Evolutionary conservation across 192 early-diverging fungal genomes (phyloP).

Genomic region (Coemansia sp.): DNA sequence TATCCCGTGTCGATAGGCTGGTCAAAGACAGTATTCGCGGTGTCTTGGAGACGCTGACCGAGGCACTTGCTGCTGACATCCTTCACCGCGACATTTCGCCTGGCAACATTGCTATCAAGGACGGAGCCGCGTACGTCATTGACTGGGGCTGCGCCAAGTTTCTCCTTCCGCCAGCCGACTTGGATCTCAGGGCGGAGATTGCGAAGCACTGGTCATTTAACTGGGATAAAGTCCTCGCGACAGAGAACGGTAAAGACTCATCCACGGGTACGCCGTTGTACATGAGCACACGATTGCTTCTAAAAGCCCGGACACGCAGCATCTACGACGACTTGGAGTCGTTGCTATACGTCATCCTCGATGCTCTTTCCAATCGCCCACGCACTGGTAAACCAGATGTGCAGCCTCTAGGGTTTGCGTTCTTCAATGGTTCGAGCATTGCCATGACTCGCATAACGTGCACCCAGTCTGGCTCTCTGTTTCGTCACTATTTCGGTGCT

Average conservation of each 20-base stretch:
- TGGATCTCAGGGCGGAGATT: background rate
- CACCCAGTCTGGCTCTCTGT: background rate
- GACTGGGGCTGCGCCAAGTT: slow-evolving; percentile 21
- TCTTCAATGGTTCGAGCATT: background rate
- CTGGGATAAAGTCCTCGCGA: background rate
- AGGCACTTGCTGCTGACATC: slow-evolving; percentile 4
- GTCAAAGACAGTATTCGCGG: background rate
- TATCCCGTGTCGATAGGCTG: background rate
- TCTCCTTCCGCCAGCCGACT: background rate
- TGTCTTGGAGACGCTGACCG: background rate
- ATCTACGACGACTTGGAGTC: slow-evolving; percentile 25
- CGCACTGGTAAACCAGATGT: background rate
- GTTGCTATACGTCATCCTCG: slow-evolving; percentile 8
- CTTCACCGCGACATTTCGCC: slow-evolving; percentile 31
- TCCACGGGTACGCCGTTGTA: slow-evolving; percentile 6
- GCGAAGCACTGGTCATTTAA: background rate
- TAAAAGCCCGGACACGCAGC: background rate
- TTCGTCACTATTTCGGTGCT: background rate
- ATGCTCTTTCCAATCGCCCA: background rate
- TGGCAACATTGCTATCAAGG: slow-evolving; percentile 16
- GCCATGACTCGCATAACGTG: background rate
- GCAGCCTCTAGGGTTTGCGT: background rate
- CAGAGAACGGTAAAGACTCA: background rate
- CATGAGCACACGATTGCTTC: slow-evolving; percentile 14
- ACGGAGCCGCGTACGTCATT: background rate